Evolutionary conservation across 352 stramenopile species (phyloP).

Genomic region (Pythium scleroteichum): DNA sequence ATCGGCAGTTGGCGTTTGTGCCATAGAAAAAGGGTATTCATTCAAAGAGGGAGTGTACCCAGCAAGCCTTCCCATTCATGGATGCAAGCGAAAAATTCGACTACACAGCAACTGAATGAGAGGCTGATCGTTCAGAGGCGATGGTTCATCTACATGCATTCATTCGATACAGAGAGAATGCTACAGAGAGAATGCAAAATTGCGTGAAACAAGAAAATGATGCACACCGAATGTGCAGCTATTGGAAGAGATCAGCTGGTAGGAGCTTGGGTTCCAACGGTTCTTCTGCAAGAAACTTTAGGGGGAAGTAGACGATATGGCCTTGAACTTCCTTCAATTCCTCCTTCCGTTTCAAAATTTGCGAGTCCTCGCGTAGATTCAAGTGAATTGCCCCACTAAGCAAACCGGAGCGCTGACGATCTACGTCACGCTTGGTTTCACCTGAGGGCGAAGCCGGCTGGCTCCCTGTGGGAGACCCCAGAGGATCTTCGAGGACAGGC

Average conservation of each 20-base stretch:
- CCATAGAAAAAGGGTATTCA: not conserved
- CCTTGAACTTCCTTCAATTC: slow-evolving; percentile 70
- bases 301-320: slow-evolving; percentile 87
- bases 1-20: too few relatives aligned
- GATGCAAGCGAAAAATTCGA: too few relatives aligned
- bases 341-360: slow-evolving; percentile 63
- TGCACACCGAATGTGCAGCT: not conserved
- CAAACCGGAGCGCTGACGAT: slow-evolving; percentile 27
- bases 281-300: slow-evolving; percentile 83
- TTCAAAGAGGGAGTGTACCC: slow-evolving; percentile 6
- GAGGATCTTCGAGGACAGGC: not conserved
- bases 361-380: slow-evolving; percentile 68
- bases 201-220: too few relatives aligned
- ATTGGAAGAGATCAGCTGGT: slow-evolving; percentile 84
- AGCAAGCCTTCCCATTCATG: too few relatives aligned
- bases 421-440: not conserved
- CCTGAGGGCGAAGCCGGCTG: not conserved
- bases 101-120: too few relatives aligned
- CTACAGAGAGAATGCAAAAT: too few relatives aligned
- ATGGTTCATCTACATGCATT: too few relatives aligned
- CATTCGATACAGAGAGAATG: too few relatives aligned
- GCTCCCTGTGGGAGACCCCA: not conserved
- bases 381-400: slow-evolving; percentile 64
- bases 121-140: too few relatives aligned
- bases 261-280: slow-evolving; percentile 80